Base-by-base conservation (phyloP, 2,329 filamentous ascomycete species). In the Amesomyces nigricolor region DNA sequence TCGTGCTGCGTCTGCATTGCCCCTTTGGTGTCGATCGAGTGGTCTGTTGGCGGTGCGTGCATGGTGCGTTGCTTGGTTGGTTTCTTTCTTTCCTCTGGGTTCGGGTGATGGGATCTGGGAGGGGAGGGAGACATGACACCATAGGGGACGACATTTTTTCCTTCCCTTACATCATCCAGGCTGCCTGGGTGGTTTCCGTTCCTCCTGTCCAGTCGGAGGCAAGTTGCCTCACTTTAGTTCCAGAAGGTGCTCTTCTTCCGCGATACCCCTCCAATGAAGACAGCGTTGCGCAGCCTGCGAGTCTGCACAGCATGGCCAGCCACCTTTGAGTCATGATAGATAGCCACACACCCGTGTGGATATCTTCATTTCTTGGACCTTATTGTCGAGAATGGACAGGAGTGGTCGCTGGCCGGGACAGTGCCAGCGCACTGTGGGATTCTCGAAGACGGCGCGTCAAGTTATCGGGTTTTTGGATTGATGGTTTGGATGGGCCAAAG, bases 341-440 rank as follows among this genome's bases (percentile, higher is more conserved):
- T 55, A 55, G 17, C 26, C 13, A 2, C 53, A 55, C 53, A 7
- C 47, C 47, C 19, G 11, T 8, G 5, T 13, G 13, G 17, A 29
- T 9, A 6, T 30, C 46, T 3, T 30, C 5, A n/a, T 32, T 1
- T 5, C 6, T 37, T 54, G 43, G 46, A 32, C 14, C 32, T 13
- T 5, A 5, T 26, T 30, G 7, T 7, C n/a, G 7, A 29, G 13
- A 3, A 4, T 43, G 16, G 10, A 43, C 13, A 17, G 29, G 26
- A 56, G 17, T 51, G 47, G 42, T 6, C 37, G 10, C 37, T 16
- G n/a, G 6, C n/a, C n/a, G 26, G 19, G 35, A 58, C 56, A 51
- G 56, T 58, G 51, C 11, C 32, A 26, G 10, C 14, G 32, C 47
- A 58, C 56, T 58, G 56, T 58, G 47, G 14, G 10, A 17, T 30